phyloP scores from a whole-genome alignment of 345 rosid genomes.

The Eucalyptus cladocalyx region DNA sequence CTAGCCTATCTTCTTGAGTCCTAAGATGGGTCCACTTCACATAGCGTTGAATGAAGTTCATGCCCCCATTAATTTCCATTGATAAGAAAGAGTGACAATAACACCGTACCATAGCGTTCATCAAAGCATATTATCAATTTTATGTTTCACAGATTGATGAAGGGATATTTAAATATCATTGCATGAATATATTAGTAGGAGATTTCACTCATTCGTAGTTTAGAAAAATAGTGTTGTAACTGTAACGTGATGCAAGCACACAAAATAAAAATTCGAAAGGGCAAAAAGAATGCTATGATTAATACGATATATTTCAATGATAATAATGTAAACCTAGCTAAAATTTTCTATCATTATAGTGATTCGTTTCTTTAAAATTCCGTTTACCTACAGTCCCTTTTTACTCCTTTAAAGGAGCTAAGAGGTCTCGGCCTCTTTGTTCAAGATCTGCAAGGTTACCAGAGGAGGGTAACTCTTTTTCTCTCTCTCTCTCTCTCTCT shows the following conservation, averaged over 20 bases:
- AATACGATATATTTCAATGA: fast-evolving
- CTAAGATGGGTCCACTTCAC: neutral
- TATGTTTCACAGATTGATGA: neutral
- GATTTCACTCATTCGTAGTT: fast-evolving
- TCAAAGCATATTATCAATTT: neutral
- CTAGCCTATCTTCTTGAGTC: fast-evolving
- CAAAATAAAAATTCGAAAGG: neutral
- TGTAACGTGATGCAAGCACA: fast-evolving
- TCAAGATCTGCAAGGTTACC: neutral
- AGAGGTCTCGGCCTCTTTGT: neutral
- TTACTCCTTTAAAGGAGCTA: neutral
- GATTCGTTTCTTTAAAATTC: neutral
- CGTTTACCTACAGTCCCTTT: neutral
- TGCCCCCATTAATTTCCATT: neutral
- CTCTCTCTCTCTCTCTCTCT: slow-evolving; percentile 1
- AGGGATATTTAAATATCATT: fast-evolving
- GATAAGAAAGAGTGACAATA: neutral
- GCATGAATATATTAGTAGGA: fast-evolving
- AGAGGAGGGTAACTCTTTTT: slow-evolving; percentile 27
- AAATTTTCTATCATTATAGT: too few relatives aligned
- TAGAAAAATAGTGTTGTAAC: fast-evolving
- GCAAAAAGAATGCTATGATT: fast-evolving
- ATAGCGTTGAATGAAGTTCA: neutral
- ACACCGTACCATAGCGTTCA: neutral
- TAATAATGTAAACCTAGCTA: neutral